These are phyloP conservation scores for Candida yuanshanica DNA, from an alignment of 805 yeast species.

Conservation along the genomic window DNA sequence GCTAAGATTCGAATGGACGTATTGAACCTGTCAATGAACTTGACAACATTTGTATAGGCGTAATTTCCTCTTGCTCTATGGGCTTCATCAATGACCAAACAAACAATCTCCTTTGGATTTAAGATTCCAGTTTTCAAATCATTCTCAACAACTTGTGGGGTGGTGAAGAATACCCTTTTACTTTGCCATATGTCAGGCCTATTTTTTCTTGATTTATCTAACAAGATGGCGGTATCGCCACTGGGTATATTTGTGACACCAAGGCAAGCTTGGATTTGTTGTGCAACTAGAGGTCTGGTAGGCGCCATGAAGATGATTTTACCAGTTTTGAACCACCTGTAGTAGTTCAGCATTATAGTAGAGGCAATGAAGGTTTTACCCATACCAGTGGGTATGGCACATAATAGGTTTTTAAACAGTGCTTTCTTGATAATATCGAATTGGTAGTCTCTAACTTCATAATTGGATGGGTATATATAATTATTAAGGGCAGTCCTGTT, in stretches of 20 bases:
- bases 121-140: slow-evolving; percentile 72
- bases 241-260: slow-evolving; percentile 80
- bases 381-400: slow-evolving; percentile 94
- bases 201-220: slow-evolving; percentile 52
- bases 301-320: slow-evolving; percentile 96
- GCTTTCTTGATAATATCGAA: slow-evolving; percentile 70
- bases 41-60: slow-evolving; percentile 81
- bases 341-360: slow-evolving; percentile 85
- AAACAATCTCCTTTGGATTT: slow-evolving; percentile 67
- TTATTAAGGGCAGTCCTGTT: slow-evolving; percentile 33
- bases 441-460: slow-evolving; percentile 84
- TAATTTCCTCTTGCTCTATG: slow-evolving; percentile 90
- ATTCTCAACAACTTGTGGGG: slow-evolving; percentile 94
- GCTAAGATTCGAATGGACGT: slow-evolving; percentile 73
- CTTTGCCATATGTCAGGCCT: slow-evolving; percentile 74
- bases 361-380: slow-evolving; percentile 97
- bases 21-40: slow-evolving; percentile 55
- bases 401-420: slow-evolving; percentile 65
- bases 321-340: slow-evolving; percentile 73
- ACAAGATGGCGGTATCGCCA: slow-evolving; percentile 69
- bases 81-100: slow-evolving; percentile 91
- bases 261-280: slow-evolving; percentile 90
- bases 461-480: slow-evolving; percentile 81
- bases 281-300: slow-evolving; percentile 92
- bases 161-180: slow-evolving; percentile 81